Percentiles rank a stretch among this genome's conserved stretches.
These are phyloP conservation scores for Pythium sukuiense DNA, from an alignment of 352 stramenopile genomes.

Conservation along the genomic window DNA sequence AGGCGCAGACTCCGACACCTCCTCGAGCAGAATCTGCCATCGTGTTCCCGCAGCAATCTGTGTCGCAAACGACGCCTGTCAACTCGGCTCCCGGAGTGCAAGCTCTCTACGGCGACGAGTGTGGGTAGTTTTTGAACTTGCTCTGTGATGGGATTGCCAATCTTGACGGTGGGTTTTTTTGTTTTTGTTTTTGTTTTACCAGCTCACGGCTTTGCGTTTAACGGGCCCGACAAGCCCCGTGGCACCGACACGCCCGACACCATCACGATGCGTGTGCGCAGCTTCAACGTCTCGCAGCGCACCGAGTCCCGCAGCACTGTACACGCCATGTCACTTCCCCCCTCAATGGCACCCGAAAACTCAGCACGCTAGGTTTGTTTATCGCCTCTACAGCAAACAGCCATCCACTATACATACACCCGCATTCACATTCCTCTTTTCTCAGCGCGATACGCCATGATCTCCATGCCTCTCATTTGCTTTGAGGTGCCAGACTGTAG, in stretches of 20 bases:
- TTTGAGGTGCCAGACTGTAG: too few relatives aligned
- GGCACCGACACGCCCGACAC: slow-evolving; percentile 20
- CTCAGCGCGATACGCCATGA: too few relatives aligned
- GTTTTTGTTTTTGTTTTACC: slow-evolving; percentile 1
- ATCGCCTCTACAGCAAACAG: neutral
- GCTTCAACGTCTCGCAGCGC: slow-evolving; percentile 21
- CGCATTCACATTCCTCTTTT: neutral
- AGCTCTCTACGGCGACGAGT: slow-evolving; percentile 1
- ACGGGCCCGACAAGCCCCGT: slow-evolving; percentile 22
- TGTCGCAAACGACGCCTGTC: neutral
- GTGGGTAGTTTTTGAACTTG: neutral
- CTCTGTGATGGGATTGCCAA: too few relatives aligned
- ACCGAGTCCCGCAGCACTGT: slow-evolving; percentile 3
- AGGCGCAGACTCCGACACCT: neutral
- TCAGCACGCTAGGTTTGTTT: neutral
- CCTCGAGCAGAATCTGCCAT: slow-evolving; percentile 1
- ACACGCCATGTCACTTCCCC: neutral
- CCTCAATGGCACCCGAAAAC: neutral
- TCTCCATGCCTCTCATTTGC: too few relatives aligned
- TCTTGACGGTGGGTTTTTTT: neutral
- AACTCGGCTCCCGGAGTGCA: neutral
- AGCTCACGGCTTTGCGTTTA: slow-evolving; percentile 42
- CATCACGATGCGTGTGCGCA: slow-evolving; percentile 34
- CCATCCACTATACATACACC: neutral
- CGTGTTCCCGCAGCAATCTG: slow-evolving; percentile 19